These are phyloP conservation scores for Dipodascus geniculatus DNA, from an alignment of 805 yeast species.

Conservation along the genomic window DNA sequence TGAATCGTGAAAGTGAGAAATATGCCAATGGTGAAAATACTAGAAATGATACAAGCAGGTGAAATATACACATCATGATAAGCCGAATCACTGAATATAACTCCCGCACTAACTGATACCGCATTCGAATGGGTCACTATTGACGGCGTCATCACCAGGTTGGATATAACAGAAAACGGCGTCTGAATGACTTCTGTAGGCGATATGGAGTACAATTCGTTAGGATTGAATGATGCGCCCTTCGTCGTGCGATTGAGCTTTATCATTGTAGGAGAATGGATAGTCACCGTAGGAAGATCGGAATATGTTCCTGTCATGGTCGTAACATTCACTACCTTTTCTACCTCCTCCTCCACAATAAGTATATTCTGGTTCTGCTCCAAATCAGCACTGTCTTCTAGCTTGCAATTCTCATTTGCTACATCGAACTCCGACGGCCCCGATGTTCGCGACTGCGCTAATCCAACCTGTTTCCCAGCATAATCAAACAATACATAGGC, in stretches of 20 bases:
- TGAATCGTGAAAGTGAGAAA: neutral
- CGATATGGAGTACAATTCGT: neutral
- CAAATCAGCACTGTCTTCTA: neutral
- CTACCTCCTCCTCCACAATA: neutral
- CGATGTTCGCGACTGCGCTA: constrained; percentile 11
- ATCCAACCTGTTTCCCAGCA: constrained; percentile 12
- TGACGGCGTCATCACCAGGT: neutral
- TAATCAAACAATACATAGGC: constrained; percentile 16
- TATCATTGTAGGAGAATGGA: neutral
- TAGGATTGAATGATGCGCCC: neutral
- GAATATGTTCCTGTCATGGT: constrained; percentile 1
- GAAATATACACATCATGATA: neutral
- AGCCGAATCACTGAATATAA: neutral
- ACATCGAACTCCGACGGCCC: neutral
- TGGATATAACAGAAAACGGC: neutral
- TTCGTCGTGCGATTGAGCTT: neutral
- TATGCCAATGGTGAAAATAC: neutral
- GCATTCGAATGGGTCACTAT: neutral
- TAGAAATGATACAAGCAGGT: neutral
- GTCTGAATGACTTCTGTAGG: neutral
- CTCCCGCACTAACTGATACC: neutral
- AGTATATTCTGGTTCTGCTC: neutral
- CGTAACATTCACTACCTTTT: neutral
- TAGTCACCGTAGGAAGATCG: neutral
- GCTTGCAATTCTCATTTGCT: neutral